Evolutionary conservation across 2,329 filamentous ascomycete species (phyloP), one percentile per base, ranked within the genome.

Genomic region (Berkeleyomyces basicola): DNA sequence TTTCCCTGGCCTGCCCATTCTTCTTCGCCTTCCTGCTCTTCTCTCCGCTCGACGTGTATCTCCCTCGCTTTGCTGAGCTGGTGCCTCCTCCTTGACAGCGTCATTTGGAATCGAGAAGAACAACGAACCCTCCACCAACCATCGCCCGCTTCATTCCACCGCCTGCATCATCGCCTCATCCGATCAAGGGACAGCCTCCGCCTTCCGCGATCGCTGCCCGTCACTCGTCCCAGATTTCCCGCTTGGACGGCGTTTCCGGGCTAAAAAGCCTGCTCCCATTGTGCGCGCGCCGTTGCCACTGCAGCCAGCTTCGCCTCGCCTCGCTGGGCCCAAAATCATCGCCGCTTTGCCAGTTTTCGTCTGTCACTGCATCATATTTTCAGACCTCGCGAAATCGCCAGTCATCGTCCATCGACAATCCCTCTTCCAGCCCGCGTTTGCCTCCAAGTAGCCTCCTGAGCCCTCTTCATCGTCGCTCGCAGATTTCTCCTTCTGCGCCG

Each of bases 1-100:
- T 59, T 59, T 55, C 60, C 57, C 57, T 55, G 39, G 58, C 62
- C n/a, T 33, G 33, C 11, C 47, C 37, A 44, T 44, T 60, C 42
- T 42, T 59, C 57, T 46, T 58, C 31, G 43, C 49, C 42, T 55
- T 53, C 36, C 53, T 59, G 53, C 62, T 31, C 44, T 36, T 31
- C 57, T 61, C 59, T 64, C 6, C 39, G 11, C n/a, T 11, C 63
- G 57, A 9, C 61, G 43, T 42, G 47, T 36, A 37, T 43, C 36
- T 36, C 40, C 49, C 40, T 43, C 36, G 37, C n/a, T 43, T 62
- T 16, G n/a, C 39, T 58, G 46, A 40, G 43, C 43, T 59, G 47
- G 49, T 47, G 59, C 47, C 49, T 16, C 60, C 57, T 59, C 42
- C 44, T 53, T 42, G 16, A 46, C 57, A 49, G 44, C 60, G 60